Evolutionary conservation across 2,329 filamentous ascomycete species (phyloP).

Genomic region (Ophiosphaerella herpotricha): DNA sequence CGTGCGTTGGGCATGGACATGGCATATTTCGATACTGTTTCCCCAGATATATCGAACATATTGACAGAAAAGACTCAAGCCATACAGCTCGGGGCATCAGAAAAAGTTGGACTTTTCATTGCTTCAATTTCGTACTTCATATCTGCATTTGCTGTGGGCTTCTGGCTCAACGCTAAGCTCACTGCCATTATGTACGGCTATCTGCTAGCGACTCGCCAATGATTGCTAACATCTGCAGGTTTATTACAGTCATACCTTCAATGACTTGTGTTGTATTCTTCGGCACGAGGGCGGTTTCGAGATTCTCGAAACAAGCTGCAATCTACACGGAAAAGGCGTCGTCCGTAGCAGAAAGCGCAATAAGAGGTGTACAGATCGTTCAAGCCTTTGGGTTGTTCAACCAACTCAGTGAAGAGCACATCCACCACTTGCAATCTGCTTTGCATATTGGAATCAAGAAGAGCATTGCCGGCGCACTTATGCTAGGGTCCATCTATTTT

Average conservation of each 20-base stretch:
- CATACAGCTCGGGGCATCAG: conserved; percentile 53
- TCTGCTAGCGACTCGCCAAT: not conserved
- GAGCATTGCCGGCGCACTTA: conserved; percentile 46
- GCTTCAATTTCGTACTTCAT: conserved; percentile 53
- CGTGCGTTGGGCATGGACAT: conserved; percentile 57
- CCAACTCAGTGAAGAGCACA: conserved; percentile 46
- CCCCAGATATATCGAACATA: conserved; percentile 55
- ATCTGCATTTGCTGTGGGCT: conserved; percentile 52
- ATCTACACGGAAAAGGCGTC: conserved; percentile 50
- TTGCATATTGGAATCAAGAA: conserved; percentile 48
- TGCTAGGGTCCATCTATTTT: conserved; percentile 52
- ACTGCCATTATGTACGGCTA: conserved; percentile 46
- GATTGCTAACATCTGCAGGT: conserved; percentile 20
- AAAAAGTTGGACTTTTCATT: conserved; percentile 55
- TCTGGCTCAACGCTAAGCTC: conserved; percentile 49
- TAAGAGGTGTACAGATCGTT: conserved; percentile 53
- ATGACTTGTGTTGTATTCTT: conserved; percentile 51
- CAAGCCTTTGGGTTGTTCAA: conserved; percentile 55
- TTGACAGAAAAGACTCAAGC: conserved; percentile 53
- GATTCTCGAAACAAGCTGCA: conserved; percentile 46
- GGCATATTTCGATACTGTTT: conserved; percentile 56
- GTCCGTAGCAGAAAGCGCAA: conserved; percentile 51
- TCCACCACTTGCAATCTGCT: conserved; percentile 39
- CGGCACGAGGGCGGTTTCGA: conserved; percentile 50
- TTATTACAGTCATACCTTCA: conserved; percentile 54